Evolutionary conservation across 257 asterid genomes (phyloP).

Genomic region (Solanum sparsipilum): DNA sequence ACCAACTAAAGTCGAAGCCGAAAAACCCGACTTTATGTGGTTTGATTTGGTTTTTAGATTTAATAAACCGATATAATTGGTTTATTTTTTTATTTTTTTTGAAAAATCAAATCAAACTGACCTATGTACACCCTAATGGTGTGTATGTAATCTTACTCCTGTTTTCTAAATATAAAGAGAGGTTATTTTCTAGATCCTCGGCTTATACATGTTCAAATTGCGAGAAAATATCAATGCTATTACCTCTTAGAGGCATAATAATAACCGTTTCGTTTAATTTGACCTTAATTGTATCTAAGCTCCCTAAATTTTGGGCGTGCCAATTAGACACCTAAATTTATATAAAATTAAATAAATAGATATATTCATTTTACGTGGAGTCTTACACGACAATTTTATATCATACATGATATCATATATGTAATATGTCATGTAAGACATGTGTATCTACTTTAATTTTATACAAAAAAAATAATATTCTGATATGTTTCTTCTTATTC

Average conservation of each 20-base stretch:
- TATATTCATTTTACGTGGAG: not conserved
- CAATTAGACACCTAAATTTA: too few relatives aligned
- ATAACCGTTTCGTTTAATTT: too few relatives aligned
- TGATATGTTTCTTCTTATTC: not conserved
- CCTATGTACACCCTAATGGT: too few relatives aligned
- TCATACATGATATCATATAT: too few relatives aligned
- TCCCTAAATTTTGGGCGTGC: not conserved
- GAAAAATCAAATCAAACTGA: not conserved
- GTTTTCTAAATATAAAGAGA: too few relatives aligned
- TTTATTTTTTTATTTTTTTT: not conserved
- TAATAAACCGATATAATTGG: not conserved
- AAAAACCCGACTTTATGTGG: not conserved
- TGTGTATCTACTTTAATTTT: not conserved
- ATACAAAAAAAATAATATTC: too few relatives aligned
- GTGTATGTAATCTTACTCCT: not conserved
- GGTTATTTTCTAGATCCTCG: too few relatives aligned
- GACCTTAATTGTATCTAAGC: not conserved
- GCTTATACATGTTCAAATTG: too few relatives aligned
- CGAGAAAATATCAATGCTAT: not conserved
- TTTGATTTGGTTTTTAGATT: not conserved
- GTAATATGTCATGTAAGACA: not conserved
- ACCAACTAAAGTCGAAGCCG: rapidly evolving
- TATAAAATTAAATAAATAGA: too few relatives aligned
- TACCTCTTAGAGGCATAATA: not conserved
- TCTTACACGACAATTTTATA: not conserved